phyloP scores from a whole-genome alignment of 148 eudicot species.

The Rhododendron williamsianum region DNA sequence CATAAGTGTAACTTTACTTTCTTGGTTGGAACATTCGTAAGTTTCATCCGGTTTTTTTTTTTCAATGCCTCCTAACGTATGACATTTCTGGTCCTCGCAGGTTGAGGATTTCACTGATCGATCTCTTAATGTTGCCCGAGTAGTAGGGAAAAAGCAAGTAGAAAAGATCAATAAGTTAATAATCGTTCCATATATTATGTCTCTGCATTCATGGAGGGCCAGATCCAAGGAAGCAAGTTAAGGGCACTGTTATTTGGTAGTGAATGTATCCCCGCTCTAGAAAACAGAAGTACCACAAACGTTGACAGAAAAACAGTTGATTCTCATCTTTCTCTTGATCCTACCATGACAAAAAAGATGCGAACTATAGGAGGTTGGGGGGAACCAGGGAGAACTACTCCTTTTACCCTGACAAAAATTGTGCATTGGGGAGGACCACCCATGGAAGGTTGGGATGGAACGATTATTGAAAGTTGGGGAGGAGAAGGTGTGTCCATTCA shows the following conservation, averaged over 20 bases:
- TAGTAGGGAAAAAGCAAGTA: constrained; percentile 37
- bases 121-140: constrained; percentile 74
- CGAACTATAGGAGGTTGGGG: neutral
- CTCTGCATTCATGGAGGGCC: constrained; percentile 36
- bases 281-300: neutral
- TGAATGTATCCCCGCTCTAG: constrained; percentile 2
- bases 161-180: constrained; percentile 47
- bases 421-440: neutral
- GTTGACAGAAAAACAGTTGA: neutral
- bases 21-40: neutral
- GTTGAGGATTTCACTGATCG: constrained; percentile 85
- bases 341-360: constrained; percentile 11
- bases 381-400: neutral
- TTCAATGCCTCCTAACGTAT: neutral
- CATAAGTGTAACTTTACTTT: constrained; percentile 47
- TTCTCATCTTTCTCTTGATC: neutral
- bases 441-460: constrained; percentile 3
- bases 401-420: neutral
- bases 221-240: constrained; percentile 34
- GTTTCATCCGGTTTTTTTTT: neutral
- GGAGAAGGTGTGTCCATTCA: neutral
- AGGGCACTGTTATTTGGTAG: constrained; percentile 43
- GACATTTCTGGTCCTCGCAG: constrained; percentile 30
- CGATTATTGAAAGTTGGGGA: neutral
- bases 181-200: constrained; percentile 33